These are phyloP conservation scores for Fusarium ambrosium DNA, from an alignment of 2,329 filamentous ascomycete species.

Conservation along the genomic window DNA sequence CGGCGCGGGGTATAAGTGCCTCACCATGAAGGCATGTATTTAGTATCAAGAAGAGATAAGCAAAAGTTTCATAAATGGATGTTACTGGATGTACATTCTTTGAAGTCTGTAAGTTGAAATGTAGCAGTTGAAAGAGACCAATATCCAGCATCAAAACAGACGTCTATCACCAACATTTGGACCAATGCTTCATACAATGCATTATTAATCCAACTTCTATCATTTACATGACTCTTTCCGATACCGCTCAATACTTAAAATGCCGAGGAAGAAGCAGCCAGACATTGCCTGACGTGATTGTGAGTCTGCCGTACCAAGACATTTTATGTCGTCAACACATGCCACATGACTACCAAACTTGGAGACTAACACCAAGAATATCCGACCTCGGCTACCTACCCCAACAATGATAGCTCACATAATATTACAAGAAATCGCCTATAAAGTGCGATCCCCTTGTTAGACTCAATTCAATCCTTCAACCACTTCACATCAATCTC, in stretches of 20 bases:
- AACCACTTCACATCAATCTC: not conserved
- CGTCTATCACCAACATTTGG: not conserved
- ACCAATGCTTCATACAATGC: not conserved
- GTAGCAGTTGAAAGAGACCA: not conserved
- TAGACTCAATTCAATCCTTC: not conserved
- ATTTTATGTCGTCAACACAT: not conserved
- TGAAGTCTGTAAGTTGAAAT: not conserved
- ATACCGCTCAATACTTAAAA: not conserved
- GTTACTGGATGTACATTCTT: not conserved
- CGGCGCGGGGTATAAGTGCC: not conserved
- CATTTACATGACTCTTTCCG: not conserved
- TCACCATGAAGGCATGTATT: not conserved
- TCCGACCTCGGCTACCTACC: not conserved
- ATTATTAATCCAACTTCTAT: not conserved
- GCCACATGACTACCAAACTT: not conserved
- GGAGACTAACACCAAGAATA: not conserved
- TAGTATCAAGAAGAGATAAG: not conserved
- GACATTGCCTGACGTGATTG: not conserved
- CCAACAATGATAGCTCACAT: not conserved
- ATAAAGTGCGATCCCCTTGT: not conserved
- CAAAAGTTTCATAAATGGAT: not conserved
- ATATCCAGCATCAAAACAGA: not conserved
- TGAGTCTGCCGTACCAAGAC: not conserved
- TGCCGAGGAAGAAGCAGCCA: not conserved
- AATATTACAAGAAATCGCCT: not conserved